A percentile compares a stretch with the other conserved stretches of the same genome.
phyloP scores from a whole-genome alignment of 257 asterid genomes.

The Jaltomata sinuosa region DNA sequence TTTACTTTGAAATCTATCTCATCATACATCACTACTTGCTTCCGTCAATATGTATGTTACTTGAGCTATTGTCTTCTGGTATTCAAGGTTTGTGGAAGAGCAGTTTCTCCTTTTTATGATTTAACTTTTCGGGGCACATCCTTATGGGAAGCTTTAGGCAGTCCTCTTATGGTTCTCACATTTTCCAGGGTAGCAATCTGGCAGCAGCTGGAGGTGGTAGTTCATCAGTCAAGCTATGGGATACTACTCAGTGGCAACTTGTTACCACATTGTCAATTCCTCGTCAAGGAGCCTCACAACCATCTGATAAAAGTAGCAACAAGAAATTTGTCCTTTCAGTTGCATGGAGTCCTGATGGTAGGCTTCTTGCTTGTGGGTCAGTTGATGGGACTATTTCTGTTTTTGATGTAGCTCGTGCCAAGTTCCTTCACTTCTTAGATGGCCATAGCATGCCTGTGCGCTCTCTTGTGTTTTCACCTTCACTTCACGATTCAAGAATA shows the following conservation, averaged over 20 bases:
- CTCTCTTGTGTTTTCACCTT: constrained; percentile 76
- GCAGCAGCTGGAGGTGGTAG: constrained; percentile 99
- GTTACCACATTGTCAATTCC: constrained; percentile 68
- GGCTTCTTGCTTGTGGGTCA: constrained; percentile 74
- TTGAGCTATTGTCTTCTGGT: background rate
- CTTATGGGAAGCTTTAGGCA: background rate
- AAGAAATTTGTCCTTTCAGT: constrained; percentile 89
- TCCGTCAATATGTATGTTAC: background rate
- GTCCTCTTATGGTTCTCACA: background rate
- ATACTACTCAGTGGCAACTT: constrained; percentile 74
- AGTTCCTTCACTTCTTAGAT: constrained; percentile 85
- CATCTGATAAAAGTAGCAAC: constrained; percentile 59
- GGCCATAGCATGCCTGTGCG: constrained; percentile 96
- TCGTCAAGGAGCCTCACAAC: constrained; percentile 66
- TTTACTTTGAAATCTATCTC: background rate
- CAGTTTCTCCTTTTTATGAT: background rate
- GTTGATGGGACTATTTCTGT: constrained; percentile 96
- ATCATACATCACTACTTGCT: background rate
- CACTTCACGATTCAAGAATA: constrained; percentile 67
- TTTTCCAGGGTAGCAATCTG: constrained; percentile 67
- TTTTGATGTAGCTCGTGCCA: constrained; percentile 65
- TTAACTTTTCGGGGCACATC: background rate
- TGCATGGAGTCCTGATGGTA: constrained; percentile 92
- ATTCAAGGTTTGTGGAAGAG: background rate
- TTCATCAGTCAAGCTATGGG: constrained; percentile 90